These are phyloP conservation scores for Calcarisporium arbuscula DNA, from an alignment of 2,329 filamentous ascomycete species.

Conservation along the genomic window DNA sequence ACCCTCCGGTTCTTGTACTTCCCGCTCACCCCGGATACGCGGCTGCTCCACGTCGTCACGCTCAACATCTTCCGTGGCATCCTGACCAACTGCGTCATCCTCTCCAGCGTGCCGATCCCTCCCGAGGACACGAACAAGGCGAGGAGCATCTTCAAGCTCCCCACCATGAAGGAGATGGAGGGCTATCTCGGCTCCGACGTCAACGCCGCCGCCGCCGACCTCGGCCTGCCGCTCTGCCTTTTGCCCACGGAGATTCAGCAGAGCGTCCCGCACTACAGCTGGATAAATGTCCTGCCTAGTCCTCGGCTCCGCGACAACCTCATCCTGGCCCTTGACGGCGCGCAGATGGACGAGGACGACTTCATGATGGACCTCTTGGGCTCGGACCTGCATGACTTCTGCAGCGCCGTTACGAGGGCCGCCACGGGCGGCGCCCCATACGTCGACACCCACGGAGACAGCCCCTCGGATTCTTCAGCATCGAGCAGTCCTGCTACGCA, in stretches of 20 bases:
- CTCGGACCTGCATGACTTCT: too few relatives aligned
- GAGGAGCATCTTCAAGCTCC: too few relatives aligned
- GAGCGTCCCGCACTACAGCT: conserved; percentile 11
- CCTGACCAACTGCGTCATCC: conserved; percentile 15
- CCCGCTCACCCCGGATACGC: conserved; percentile 12
- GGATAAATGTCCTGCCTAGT: conserved; percentile 14
- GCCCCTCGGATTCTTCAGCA: too few relatives aligned
- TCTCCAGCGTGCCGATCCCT: conserved; percentile 9
- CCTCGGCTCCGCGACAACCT: conserved; percentile 14
- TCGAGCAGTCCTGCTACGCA: too few relatives aligned
- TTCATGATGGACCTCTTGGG: conserved; percentile 13
- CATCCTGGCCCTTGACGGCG: conserved; percentile 10
- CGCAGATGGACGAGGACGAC: conserved; percentile 11
- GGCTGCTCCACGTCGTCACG: conserved; percentile 13
- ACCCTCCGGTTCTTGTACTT: too few relatives aligned
- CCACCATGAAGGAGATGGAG: too few relatives aligned
- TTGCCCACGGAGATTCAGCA: conserved; percentile 12
- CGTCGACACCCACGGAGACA: too few relatives aligned
- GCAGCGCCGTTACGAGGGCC: too few relatives aligned
- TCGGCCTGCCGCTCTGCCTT: conserved; percentile 7
- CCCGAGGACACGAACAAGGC: too few relatives aligned
- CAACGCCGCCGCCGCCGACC: conserved; percentile 6
- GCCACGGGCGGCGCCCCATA: too few relatives aligned
- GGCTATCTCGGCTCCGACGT: too few relatives aligned
- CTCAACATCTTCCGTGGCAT: conserved; percentile 15